Evolutionary conservation across 805 yeast genomes (phyloP).

Genomic region (Sungouiozyma ichnusensis): DNA sequence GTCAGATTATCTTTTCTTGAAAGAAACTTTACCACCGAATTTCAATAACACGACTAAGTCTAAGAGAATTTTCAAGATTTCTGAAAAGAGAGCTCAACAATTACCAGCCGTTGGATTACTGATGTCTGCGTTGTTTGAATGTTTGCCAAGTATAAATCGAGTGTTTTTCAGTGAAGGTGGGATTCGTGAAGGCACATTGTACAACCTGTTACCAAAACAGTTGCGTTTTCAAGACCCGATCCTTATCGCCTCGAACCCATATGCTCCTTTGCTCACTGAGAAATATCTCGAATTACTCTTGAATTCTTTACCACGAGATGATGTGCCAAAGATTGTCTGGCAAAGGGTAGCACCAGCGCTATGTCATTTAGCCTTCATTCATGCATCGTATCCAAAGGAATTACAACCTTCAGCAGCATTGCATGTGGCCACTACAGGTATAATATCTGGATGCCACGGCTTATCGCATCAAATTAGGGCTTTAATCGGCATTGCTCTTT

Average conservation of each 20-base stretch:
- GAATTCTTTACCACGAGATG: slow-evolving; percentile 46
- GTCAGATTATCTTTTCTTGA: slow-evolving; percentile 42
- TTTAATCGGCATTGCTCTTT: slow-evolving; percentile 58
- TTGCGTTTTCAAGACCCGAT: slow-evolving; percentile 60
- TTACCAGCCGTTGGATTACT: slow-evolving; percentile 60
- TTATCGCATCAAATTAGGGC: slow-evolving; percentile 63
- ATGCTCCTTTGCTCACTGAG: slow-evolving; percentile 54
- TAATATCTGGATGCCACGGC: slow-evolving; percentile 68
- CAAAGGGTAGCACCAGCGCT: slow-evolving; percentile 58
- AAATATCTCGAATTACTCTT: slow-evolving; percentile 44
- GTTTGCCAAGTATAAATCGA: slow-evolving; percentile 48
- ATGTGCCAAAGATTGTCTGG: slow-evolving; percentile 48
- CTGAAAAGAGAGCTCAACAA: slow-evolving; percentile 55
- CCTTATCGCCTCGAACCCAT: slow-evolving; percentile 57
- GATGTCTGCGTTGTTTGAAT: slow-evolving; percentile 50
- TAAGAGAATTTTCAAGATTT: slow-evolving; percentile 48
- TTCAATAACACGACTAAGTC: not conserved
- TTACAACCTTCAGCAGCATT: slow-evolving; percentile 65
- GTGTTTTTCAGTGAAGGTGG: slow-evolving; percentile 70
- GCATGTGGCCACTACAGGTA: slow-evolving; percentile 63
- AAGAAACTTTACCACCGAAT: slow-evolving; percentile 35
- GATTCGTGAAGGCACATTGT: slow-evolving; percentile 65
- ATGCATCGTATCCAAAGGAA: slow-evolving; percentile 68
- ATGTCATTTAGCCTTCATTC: slow-evolving; percentile 66
- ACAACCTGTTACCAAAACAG: slow-evolving; percentile 46